Evolutionary conservation across 2,329 filamentous ascomycete species (phyloP), one percentile per base, ranked within the genome.

Genomic region (Talaromyces sp.): DNA sequence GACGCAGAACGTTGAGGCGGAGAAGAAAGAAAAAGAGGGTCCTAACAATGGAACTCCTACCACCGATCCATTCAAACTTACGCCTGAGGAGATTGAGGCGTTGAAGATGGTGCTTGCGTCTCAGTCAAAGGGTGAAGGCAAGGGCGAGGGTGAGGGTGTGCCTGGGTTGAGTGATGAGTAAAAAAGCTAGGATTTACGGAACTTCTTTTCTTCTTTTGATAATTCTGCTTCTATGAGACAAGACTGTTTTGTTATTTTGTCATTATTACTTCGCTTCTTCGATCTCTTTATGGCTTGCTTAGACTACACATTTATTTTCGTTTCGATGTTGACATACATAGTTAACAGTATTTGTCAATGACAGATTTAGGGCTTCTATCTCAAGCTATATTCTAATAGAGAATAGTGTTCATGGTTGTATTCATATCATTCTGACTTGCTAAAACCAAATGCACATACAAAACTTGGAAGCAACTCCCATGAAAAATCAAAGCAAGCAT

Each of bases 251-350:
- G 22, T 45, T 36, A 4, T 8, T 54, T 54, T 54, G 36, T 54
- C 3, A 17, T 29, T 63, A 31, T 43, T 25, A 31, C 13, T 63
- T 56, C 22, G 11, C 15, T 34, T 63, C 25, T n/a, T 29, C n/a
- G 8, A 54, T 7, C 29, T 54, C n/a, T 13, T 56, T 6, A 54
- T 25, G 53, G 25, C 31, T 31, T 17, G 4, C 27, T 45, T 59
- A 59, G 56, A 59, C 38, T 45, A 58, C 34, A 59, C 53, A 56
- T 38, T 40, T 58, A 59, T 45, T 59, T 59, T 59, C 27, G 34
- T 25, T 59, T 40, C 22, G 22, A 59, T 45, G 36, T 59, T 59
- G 19, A 31, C 56, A 40, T 58, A 40, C 36, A 43, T 40, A 59
- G 25, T 43, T 15, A 22, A 38, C 34, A 36, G 25, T 45, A 43